These are phyloP conservation scores for Leptographium wingfieldii DNA, from an alignment of 2,329 filamentous ascomycete genomes.

Conservation along the genomic window DNA sequence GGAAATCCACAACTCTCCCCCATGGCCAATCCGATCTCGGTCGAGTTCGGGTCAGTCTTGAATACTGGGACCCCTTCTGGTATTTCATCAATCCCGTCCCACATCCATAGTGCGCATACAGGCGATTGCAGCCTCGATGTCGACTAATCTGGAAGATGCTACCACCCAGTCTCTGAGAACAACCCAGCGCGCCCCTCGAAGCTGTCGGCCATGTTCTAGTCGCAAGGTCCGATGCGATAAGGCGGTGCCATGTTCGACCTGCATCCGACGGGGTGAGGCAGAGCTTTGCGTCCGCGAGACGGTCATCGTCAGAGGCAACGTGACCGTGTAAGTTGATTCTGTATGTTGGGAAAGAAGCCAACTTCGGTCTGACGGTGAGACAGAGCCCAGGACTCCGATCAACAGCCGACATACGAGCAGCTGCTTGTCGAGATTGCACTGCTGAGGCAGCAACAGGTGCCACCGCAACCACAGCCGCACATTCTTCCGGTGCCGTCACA, in stretches of 20 bases:
- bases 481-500: not conserved
- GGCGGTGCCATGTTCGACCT: conserved; percentile 13
- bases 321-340: not conserved
- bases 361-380: not conserved
- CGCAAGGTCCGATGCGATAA: conserved; percentile 18
- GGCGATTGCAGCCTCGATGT: not conserved
- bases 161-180: not conserved
- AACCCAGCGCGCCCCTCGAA: conserved; percentile 14
- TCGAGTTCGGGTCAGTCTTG: not conserved
- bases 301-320: not conserved
- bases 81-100: not conserved
- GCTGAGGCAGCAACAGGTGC: not conserved
- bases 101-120: not conserved
- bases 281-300: not conserved
- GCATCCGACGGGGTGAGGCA: conserved; percentile 13
- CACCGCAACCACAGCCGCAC: not conserved
- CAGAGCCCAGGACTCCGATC: not conserved
- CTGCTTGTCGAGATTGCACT: not conserved
- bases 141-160: not conserved
- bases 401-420: not conserved
- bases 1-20: too few relatives aligned
- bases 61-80: not conserved
- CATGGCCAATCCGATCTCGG: not conserved
- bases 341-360: not conserved
- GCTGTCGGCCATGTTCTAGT: conserved; percentile 13